Percentiles rank a stretch among this genome's conserved stretches.
These are phyloP conservation scores for Gentiana dahurica DNA, from an alignment of 257 asterid species.

Conservation along the genomic window DNA sequence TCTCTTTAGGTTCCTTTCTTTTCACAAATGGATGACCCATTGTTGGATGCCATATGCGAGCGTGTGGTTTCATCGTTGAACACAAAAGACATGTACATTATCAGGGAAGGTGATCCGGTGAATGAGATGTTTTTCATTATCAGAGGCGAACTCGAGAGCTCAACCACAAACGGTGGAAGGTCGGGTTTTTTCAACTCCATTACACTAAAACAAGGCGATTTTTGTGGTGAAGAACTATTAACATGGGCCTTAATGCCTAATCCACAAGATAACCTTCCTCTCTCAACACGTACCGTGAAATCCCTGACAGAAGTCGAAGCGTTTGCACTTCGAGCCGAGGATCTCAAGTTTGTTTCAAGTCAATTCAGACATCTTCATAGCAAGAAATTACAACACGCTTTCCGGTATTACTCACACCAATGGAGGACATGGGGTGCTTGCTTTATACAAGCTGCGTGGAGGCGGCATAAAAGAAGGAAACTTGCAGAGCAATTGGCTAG, in stretches of 20 bases:
- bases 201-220: constrained; percentile 61
- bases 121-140: constrained; percentile 80
- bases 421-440: constrained; percentile 97
- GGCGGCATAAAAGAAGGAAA: constrained; percentile 30
- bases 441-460: constrained; percentile 57
- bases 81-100: constrained; percentile 62
- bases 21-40: constrained; percentile 83
- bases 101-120: constrained; percentile 86
- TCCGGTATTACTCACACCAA: constrained; percentile 70
- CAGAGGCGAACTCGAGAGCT: constrained; percentile 79
- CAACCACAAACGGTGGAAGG: constrained; percentile 81
- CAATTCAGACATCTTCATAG: constrained; percentile 75
- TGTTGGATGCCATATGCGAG: constrained; percentile 82
- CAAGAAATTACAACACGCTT: constrained; percentile 77
- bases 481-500: constrained; percentile 45
- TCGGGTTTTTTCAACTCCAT: constrained; percentile 77
- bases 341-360: constrained; percentile 61
- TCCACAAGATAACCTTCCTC: constrained; percentile 50
- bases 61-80: constrained; percentile 75
- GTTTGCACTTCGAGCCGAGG: constrained; percentile 69
- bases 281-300: constrained; percentile 66
- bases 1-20: constrained; percentile 72
- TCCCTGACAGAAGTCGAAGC: constrained; percentile 66
- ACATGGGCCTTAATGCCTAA: constrained; percentile 74
- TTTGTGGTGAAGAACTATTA: constrained; percentile 79